phyloP scores from a whole-genome alignment of 1,139 yeast genomes.

The Zygosaccharomyces sapae region DNA sequence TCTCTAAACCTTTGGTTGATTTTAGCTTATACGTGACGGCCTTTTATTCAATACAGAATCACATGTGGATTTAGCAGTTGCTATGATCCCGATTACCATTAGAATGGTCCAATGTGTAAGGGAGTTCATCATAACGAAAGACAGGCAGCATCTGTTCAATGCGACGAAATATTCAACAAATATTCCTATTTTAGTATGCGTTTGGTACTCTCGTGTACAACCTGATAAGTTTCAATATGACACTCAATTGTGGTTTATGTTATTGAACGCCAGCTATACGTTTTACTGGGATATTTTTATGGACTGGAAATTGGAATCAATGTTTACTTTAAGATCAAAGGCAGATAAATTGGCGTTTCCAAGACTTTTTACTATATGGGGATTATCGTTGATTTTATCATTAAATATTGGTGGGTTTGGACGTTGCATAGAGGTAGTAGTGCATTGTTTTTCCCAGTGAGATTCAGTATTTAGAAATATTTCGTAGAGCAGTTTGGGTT shows the following conservation, averaged over 20 bases:
- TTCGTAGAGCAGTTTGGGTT: constrained; percentile 88
- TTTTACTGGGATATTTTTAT: constrained; percentile 82
- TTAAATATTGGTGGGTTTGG: constrained; percentile 75
- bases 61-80: constrained; percentile 39
- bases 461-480: constrained; percentile 67
- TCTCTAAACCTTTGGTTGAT: constrained; percentile 71
- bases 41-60: constrained; percentile 26
- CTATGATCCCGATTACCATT: constrained; percentile 59
- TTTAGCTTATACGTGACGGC: constrained; percentile 47
- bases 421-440: constrained; percentile 36
- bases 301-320: constrained; percentile 77
- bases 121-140: constrained; percentile 54
- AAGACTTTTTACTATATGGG: constrained; percentile 48
- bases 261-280: constrained; percentile 67
- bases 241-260: constrained; percentile 22
- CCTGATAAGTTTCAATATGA: constrained; percentile 17
- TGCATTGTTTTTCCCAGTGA: constrained; percentile 47
- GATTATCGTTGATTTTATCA: constrained; percentile 52
- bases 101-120: constrained; percentile 76
- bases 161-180: constrained; percentile 69
- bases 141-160: constrained; percentile 58
- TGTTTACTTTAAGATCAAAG: constrained; percentile 39
- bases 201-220: constrained; percentile 31
- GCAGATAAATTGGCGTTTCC: constrained; percentile 25
- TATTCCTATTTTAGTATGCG: constrained; percentile 54